Evolutionary conservation across 1,139 yeast species (phyloP).

Genomic region (Suhomyces guaymorum): DNA sequence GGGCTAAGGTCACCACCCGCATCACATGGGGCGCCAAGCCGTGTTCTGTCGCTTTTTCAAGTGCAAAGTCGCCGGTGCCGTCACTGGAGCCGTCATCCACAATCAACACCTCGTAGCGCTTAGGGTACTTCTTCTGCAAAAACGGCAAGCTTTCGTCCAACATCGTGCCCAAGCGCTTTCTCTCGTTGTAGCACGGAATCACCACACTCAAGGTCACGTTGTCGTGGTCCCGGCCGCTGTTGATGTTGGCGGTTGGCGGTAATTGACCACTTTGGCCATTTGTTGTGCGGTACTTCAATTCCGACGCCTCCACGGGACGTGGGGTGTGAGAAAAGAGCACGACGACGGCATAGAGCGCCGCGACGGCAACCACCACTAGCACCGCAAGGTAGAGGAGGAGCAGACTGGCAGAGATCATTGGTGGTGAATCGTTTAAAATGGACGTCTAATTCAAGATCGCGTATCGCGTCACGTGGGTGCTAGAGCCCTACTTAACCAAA

Average conservation of each 20-base stretch:
- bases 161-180: slow-evolving; percentile 69
- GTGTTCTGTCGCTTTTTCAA: slow-evolving; percentile 57
- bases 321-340: slow-evolving; percentile 63
- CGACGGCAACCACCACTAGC: slow-evolving; percentile 4
- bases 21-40: slow-evolving; percentile 58
- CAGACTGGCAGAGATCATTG: slow-evolving; percentile 7
- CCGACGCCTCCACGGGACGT: slow-evolving; percentile 53
- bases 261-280: slow-evolving; percentile 28
- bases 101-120: slow-evolving; percentile 70
- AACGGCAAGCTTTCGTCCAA: slow-evolving; percentile 71
- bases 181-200: slow-evolving; percentile 90
- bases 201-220: slow-evolving; percentile 66
- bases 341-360: slow-evolving; percentile 41
- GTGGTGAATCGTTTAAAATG: too few species aligned
- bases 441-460: too few species aligned
- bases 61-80: slow-evolving; percentile 72
- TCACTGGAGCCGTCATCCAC: slow-evolving; percentile 93
- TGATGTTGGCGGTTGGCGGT: slow-evolving; percentile 32
- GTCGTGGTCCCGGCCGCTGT: slow-evolving; percentile 14
- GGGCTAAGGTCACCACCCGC: slow-evolving; percentile 64
- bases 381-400: slow-evolving; percentile 1
- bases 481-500: too few species aligned
- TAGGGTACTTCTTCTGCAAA: slow-evolving; percentile 38
- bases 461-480: slow-evolving; percentile 1
- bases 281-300: slow-evolving; percentile 50